These are phyloP conservation scores for Oryza coarctata DNA, from an alignment of 176 grass and related monocot genomes.

Conservation along the genomic window DNA sequence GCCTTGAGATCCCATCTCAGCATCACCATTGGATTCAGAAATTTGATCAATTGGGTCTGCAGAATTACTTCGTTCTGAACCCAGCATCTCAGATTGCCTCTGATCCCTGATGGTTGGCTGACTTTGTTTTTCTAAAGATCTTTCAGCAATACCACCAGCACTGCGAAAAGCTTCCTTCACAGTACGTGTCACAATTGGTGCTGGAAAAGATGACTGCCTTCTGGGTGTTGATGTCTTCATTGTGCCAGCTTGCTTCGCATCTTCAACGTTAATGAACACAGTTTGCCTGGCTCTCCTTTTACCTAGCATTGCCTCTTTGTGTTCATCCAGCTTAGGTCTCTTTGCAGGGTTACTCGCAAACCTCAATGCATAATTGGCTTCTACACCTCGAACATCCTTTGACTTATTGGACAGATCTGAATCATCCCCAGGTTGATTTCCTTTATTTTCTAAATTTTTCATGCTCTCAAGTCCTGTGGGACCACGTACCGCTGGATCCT, in stretches of 20 bases:
- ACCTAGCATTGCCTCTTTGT: slow-evolving; percentile 93
- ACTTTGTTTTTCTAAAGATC: slow-evolving; percentile 57
- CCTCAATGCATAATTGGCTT: slow-evolving; percentile 87
- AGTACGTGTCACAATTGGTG: slow-evolving; percentile 82
- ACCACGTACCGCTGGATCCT: slow-evolving; percentile 40
- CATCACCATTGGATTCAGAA: slow-evolving; percentile 74
- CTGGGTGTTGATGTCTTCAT: slow-evolving; percentile 87
- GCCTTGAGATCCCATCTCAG: slow-evolving; percentile 42
- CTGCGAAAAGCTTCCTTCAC: slow-evolving; percentile 70
- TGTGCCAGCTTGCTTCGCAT: slow-evolving; percentile 86
- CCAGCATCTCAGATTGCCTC: slow-evolving; percentile 61
- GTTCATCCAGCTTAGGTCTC: slow-evolving; percentile 79
- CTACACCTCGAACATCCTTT: slow-evolving; percentile 87
- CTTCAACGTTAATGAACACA: slow-evolving; percentile 94
- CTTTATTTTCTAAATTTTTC: slow-evolving; percentile 52
- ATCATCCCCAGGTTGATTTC: slow-evolving; percentile 53
- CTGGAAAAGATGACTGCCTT: slow-evolving; percentile 81
- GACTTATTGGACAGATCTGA: slow-evolving; percentile 52
- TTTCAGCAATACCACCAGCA: slow-evolving; percentile 44
- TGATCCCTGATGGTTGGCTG: slow-evolving; percentile 46
- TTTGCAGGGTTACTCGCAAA: slow-evolving; percentile 76
- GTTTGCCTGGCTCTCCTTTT: slow-evolving; percentile 90
- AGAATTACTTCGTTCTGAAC: slow-evolving; percentile 51
- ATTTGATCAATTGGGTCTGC: slow-evolving; percentile 59
- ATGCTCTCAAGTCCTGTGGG: slow-evolving; percentile 29